Percentiles rank a stretch among this genome's conserved stretches.
Conservation (phyloP, 2,329 filamentous ascomycete species). For the Phyllosticta citriasiana region DNA sequence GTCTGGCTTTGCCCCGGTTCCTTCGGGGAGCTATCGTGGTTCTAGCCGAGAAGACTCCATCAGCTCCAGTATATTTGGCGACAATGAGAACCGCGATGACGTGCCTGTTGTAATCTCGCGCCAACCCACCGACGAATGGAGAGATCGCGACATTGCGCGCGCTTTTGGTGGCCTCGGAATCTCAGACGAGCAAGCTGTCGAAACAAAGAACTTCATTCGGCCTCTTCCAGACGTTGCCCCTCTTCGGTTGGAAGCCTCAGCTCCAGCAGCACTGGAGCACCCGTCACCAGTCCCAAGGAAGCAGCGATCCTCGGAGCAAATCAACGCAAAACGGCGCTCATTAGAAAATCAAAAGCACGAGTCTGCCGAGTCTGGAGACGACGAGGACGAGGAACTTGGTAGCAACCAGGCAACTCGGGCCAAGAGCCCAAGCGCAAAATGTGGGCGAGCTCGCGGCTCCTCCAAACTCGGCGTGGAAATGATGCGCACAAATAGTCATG, state of each 20-base stretch:
- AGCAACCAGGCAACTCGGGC: constrained; percentile 39
- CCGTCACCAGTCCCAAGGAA: constrained; percentile 37
- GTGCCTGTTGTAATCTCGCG: constrained; percentile 65
- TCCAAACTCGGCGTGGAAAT: constrained; percentile 94
- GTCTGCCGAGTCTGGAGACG: constrained; percentile 79
- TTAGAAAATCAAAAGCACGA: constrained; percentile 64
- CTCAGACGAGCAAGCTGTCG: constrained; percentile 46
- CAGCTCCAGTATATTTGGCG: constrained; percentile 77
- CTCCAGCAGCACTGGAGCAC: constrained; percentile 47
- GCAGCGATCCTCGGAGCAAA: constrained; percentile 61
- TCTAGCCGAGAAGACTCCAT: constrained; percentile 85
- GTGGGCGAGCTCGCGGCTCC: constrained; percentile 31
- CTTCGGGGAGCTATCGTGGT: constrained; percentile 65
- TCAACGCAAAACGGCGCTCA: constrained; percentile 63
- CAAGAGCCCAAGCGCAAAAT: constrained; percentile 36
- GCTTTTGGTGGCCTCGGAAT: constrained; percentile 63
- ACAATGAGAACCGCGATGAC: constrained; percentile 75
- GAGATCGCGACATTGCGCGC: constrained; percentile 44
- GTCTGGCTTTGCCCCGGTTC: constrained; percentile 61
- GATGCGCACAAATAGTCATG: constrained; percentile 94
- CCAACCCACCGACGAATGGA: constrained; percentile 68
- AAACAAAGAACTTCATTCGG: background rate
- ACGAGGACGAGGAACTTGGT: constrained; percentile 87
- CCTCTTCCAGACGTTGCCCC: constrained; percentile 15
- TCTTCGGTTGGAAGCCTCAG: constrained; percentile 41